Conservation (phyloP, 352 stramenopile species). For the Paralagenidium karlingii region DNA sequence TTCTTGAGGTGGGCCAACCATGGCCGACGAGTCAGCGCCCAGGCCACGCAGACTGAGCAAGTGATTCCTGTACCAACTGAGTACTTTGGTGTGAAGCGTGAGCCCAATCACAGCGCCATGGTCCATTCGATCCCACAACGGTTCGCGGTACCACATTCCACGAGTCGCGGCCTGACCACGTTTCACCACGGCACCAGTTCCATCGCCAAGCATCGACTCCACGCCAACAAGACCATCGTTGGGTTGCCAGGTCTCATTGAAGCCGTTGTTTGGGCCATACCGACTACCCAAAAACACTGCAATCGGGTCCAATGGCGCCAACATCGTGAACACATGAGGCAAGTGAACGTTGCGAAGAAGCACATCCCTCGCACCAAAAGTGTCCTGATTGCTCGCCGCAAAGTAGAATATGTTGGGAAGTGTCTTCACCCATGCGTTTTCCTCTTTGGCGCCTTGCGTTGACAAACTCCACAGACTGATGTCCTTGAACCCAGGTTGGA, state of each 20-base stretch:
- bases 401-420: conserved; percentile 45
- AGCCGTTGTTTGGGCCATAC: conserved; percentile 12
- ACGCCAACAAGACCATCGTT: conserved; percentile 13
- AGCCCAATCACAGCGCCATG: no score
- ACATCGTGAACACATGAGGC: conserved; percentile 32
- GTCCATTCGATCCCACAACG: no score
- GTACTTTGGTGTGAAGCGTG: no score
- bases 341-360: conserved; percentile 22
- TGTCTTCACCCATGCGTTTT: conserved; percentile 34
- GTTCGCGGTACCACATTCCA: no score
- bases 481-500: conserved; percentile 19
- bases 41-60: no score
- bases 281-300: conserved; percentile 21
- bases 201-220: not conserved
- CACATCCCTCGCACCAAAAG: conserved; percentile 14
- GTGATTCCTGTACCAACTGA: no score
- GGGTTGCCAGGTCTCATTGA: conserved; percentile 22
- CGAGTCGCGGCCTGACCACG: no score
- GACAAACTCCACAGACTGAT: conserved; percentile 31
- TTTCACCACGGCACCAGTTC: no score
- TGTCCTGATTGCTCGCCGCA: conserved; percentile 31
- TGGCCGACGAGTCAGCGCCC: no score
- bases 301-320: conserved; percentile 18
- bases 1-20: no score
- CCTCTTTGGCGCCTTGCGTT: conserved; percentile 25